phyloP scores from a whole-genome alignment of 257 asterid genomes.

The Agastache rugosa region DNA sequence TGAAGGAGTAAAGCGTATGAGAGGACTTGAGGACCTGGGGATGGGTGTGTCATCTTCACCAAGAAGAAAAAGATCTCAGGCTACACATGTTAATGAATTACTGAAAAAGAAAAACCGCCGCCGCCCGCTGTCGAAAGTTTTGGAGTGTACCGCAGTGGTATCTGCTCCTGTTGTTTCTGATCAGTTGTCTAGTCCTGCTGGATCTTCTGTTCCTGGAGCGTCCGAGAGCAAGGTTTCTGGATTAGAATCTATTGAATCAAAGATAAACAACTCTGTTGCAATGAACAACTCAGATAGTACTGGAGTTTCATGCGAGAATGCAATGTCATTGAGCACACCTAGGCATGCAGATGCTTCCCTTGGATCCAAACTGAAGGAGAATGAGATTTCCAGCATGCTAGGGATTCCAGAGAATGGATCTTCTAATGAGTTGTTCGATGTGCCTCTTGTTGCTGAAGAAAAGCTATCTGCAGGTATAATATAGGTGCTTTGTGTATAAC shows the following conservation, averaged over 20 bases:
- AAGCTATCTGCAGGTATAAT: constrained; percentile 62
- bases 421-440: constrained; percentile 59
- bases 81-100: constrained; percentile 64
- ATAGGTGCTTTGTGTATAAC: not conserved
- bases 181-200: constrained; percentile 54
- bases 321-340: constrained; percentile 39
- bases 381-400: constrained; percentile 51
- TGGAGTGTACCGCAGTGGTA: constrained; percentile 67
- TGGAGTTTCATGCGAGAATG: constrained; percentile 57
- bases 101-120: constrained; percentile 70
- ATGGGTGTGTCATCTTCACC: constrained; percentile 57
- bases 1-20: constrained; percentile 73
- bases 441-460: constrained; percentile 71
- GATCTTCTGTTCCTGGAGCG: constrained; percentile 46
- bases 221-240: constrained; percentile 57
- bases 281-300: constrained; percentile 51
- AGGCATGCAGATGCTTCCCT: constrained; percentile 48
- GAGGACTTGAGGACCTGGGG: constrained; percentile 82
- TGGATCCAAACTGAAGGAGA: constrained; percentile 54
- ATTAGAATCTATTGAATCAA: constrained; percentile 52
- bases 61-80: constrained; percentile 71
- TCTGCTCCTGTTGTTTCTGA: constrained; percentile 61
- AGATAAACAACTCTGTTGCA: constrained; percentile 38
- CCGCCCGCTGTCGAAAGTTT: constrained; percentile 71
- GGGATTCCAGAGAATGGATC: constrained; percentile 50